Evolutionary conservation across 805 yeast genomes (phyloP).

Genomic region (Candida yuanshanica): DNA sequence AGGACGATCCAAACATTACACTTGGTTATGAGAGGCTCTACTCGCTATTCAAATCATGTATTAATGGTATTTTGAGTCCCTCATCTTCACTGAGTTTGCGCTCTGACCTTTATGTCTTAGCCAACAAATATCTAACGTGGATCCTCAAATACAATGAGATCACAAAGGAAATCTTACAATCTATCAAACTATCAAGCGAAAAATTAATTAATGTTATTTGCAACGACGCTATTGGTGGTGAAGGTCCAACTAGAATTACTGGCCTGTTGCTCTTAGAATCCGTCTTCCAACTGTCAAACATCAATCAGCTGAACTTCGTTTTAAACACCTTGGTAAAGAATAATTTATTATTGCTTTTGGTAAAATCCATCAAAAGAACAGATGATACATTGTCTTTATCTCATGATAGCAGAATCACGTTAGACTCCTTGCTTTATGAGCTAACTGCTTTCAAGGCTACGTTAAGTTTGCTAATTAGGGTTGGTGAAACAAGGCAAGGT

Average conservation of each 20-base stretch:
- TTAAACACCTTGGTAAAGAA: slow-evolving; percentile 56
- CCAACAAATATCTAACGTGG: slow-evolving; percentile 58
- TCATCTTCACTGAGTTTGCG: slow-evolving; percentile 62
- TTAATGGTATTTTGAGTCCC: slow-evolving; percentile 68
- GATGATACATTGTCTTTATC: slow-evolving; percentile 51
- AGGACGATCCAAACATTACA: slow-evolving; percentile 28
- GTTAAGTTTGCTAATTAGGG: slow-evolving; percentile 59
- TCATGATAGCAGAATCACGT: slow-evolving; percentile 32
- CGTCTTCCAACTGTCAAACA: slow-evolving; percentile 47
- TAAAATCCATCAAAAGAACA: slow-evolving; percentile 60
- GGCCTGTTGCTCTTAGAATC: slow-evolving; percentile 73
- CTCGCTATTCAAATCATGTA: slow-evolving; percentile 66
- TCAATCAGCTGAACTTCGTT: slow-evolving; percentile 48
- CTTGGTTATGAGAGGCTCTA: slow-evolving; percentile 51
- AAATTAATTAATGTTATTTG: slow-evolving; percentile 59
- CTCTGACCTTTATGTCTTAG: slow-evolving; percentile 72
- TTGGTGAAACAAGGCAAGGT: slow-evolving; percentile 74
- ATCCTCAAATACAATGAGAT: slow-evolving; percentile 36
- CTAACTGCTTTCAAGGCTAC: slow-evolving; percentile 72
- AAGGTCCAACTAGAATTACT: slow-evolving; percentile 69
- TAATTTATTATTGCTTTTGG: slow-evolving; percentile 59
- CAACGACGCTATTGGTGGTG: slow-evolving; percentile 75
- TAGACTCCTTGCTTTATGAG: slow-evolving; percentile 61
- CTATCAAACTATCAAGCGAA: slow-evolving; percentile 53
- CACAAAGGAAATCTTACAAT: slow-evolving; percentile 43